Base-by-base conservation (phyloP, 768 basidiomycete species). In the Coprinellus aureogranulatus region DNA sequence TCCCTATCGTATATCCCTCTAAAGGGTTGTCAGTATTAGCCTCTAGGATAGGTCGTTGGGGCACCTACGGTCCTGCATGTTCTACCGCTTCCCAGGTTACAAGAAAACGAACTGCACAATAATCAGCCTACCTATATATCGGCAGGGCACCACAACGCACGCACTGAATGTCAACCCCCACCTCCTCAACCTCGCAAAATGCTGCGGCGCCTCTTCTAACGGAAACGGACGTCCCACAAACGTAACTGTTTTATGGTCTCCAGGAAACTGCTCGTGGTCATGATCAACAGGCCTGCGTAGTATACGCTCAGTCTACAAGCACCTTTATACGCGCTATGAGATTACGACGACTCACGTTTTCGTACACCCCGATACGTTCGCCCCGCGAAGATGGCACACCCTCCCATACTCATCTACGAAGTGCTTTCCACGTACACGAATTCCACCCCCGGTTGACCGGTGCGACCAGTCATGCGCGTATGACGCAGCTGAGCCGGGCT, bases 71-170 rank as follows among this genome's bases (percentile, higher is more conserved):
- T 63, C 93, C 96, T 59, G 81, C 85, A 67, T 98, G 97, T 67
- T 98, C 96, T 16, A 98, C 80, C 0, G 96, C 93, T 69, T 99
- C 96, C 96, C 96, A 99, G 1, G 96, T 95, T 3, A 98, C 84
- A 26, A 95, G 84, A 64, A 99, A 93, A 40, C 95, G 82, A 53
- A 97, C 92, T 94, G 54, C 26, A 20, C 1, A 41, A 16, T 18
- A 22, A 23, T 31, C 40, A 46, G 14, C 23, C 20, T 45, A 26
- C 6, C 34, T 6, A 28, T 14, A 10, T 2, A 9, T 11, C n/a
- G 10, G 34, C 12, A 22, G 53, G 8, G 30, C 12, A 44, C 23
- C 52, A 44, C 31, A 48, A 25, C n/a, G 53, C 1, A 78, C 88
- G 22, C 63, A 94, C 94, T 77, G 67, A 94, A 92, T 0, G 90